Conservation (phyloP, 2,329 filamentous ascomycete species). For the Paecilomyces niveus region DNA sequence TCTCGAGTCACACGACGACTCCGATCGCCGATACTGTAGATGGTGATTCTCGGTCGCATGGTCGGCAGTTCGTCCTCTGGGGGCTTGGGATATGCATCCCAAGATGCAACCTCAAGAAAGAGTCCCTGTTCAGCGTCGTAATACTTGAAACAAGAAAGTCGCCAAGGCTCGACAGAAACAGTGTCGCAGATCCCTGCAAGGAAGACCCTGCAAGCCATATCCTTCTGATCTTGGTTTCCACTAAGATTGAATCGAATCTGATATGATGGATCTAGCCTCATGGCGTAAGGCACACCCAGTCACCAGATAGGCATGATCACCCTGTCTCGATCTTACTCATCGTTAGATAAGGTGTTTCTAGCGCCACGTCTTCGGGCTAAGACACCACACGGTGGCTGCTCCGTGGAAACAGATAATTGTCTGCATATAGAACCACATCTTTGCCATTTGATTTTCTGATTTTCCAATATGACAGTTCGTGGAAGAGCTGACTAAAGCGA, state of each 20-base stretch:
- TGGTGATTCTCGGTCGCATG: background rate
- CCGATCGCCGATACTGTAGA: background rate
- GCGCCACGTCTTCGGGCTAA: background rate
- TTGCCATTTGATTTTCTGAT: background rate
- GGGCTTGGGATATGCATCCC: background rate
- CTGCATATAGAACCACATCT: background rate
- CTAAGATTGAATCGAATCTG: background rate
- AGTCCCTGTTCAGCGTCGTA: background rate
- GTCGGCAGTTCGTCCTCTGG: background rate
- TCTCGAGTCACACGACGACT: background rate
- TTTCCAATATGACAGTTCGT: background rate
- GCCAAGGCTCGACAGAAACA: background rate
- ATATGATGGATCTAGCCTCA: background rate
- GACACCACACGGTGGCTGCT: background rate
- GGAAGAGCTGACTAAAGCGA: background rate
- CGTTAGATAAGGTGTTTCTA: background rate
- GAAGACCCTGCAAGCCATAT: background rate
- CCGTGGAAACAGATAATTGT: background rate
- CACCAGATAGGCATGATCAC: no score
- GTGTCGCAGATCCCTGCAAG: background rate
- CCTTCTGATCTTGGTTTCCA: background rate
- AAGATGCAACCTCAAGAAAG: background rate
- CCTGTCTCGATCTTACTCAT: no score
- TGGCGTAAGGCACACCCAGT: background rate
- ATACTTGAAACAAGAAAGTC: background rate